A percentile compares a stretch with the other conserved stretches of the same genome.
These are phyloP conservation scores for Geotrichum macrosporum DNA, from an alignment of 1,139 yeast genomes.

Conservation along the genomic window DNA sequence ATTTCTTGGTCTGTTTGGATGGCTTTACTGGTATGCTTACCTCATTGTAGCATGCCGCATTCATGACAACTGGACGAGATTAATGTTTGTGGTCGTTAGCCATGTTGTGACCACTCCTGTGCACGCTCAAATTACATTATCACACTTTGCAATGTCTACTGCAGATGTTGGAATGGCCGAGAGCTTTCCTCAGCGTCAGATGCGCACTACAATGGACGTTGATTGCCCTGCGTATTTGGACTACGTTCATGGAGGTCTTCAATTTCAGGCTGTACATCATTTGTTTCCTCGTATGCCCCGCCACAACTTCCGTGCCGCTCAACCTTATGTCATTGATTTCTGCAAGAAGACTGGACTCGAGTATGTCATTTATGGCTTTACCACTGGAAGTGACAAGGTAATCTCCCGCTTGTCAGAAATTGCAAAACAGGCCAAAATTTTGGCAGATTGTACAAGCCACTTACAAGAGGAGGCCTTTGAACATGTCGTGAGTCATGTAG, in stretches of 20 bases:
- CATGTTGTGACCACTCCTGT: conserved; percentile 83
- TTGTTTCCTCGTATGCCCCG: conserved; percentile 85
- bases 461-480: conserved; percentile 22
- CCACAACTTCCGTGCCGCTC: conserved; percentile 74
- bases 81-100: conserved; percentile 62
- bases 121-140: conserved; percentile 84
- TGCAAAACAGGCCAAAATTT: conserved; percentile 70
- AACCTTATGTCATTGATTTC: conserved; percentile 65
- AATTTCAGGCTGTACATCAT: conserved; percentile 88
- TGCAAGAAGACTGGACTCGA: conserved; percentile 74
- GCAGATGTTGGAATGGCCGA: conserved; percentile 78
- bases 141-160: conserved; percentile 93
- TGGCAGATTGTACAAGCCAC: conserved; percentile 62
- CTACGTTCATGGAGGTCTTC: conserved; percentile 86
- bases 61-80: conserved; percentile 49
- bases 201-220: conserved; percentile 92
- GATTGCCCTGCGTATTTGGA: conserved; percentile 93
- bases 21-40: conserved; percentile 78
- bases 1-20: conserved; percentile 59
- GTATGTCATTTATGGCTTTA: conserved; percentile 82
- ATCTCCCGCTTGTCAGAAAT: conserved; percentile 66
- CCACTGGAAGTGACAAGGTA: conserved; percentile 68
- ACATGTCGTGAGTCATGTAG: conserved; percentile 12
- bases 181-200: conserved; percentile 74
- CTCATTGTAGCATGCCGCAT: conserved; percentile 51